Evolutionary conservation across 441 rosid species (phyloP), one percentile per base, ranked within the genome.

Genomic region (Croton laevigatus): DNA sequence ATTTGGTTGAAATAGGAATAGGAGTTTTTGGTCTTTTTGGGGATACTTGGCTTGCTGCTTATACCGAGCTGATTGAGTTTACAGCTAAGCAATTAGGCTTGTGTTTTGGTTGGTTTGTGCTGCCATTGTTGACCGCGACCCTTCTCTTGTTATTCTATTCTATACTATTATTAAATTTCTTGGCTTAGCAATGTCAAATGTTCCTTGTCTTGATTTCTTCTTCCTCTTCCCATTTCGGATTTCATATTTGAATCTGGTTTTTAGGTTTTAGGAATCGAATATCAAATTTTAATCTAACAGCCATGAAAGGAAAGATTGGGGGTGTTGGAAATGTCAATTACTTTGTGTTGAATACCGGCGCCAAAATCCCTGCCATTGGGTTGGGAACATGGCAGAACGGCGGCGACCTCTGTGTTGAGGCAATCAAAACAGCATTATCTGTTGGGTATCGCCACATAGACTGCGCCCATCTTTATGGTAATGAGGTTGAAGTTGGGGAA

Each of bases 331-430:
- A n/a, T n/a, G n/a, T n/a, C n/a, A 13, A 71, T 77, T 70, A 75
- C 76, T 86, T 84, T 71, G 83, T 81, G 54, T 59, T 84, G 82
- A 86, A 84, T 75, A 84, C 87, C 0, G 90, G 88, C 40, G 85
- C 88, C 54, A 83, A 71, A 80, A 84, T 86, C 62, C 90, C 87
- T 20, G 85, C 87, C 62, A 82, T 86, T 72, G 90, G 90, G 51
- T 72, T 86, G 34, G 90, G 90, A 63, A 86, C 90, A 59, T 86
- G 90, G 90, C 90, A 86, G 75, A 86, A 73, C 68, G 90, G 82
- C 20, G 90, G 90, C 19, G 88, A 84, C 66, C 88, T 84, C 13
- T 86, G 90, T 66, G 82, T 81, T 58, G 83, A 81, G 44, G 88
- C 90, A 1, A 79, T 86, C 11, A 84, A 84, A 76, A 81, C 81